These are phyloP conservation scores for Macrolepiota albuminosa DNA, from an alignment of 768 basidiomycete genomes.

Conservation along the genomic window DNA sequence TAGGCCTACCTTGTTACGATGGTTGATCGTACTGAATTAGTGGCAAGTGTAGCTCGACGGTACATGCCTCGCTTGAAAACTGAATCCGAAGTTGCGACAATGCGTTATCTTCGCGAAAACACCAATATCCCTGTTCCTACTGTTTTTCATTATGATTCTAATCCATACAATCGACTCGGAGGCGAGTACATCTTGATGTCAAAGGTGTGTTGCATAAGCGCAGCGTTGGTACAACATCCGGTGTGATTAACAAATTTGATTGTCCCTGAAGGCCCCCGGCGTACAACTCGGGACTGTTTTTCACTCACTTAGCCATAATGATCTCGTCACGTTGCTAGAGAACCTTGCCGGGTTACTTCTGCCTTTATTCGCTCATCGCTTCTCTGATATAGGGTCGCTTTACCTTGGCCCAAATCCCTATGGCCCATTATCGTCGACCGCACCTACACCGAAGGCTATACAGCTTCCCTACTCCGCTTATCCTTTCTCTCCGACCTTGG, in stretches of 20 bases:
- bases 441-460: constrained; percentile 40
- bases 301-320: constrained; percentile 61
- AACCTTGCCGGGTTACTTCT: constrained; percentile 67
- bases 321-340: constrained; percentile 59
- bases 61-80: constrained; percentile 88
- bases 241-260: constrained; percentile 7
- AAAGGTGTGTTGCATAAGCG: constrained; percentile 45
- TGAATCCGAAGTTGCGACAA: constrained; percentile 82
- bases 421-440: constrained; percentile 26
- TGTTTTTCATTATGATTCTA: constrained; percentile 75
- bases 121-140: constrained; percentile 71
- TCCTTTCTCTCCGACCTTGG: constrained; percentile 39
- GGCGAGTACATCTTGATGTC: constrained; percentile 88
- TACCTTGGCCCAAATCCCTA: constrained; percentile 48
- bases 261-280: constrained; percentile 55
- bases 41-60: constrained; percentile 77
- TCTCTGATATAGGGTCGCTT: constrained; percentile 71
- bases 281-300: constrained; percentile 68
- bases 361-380: constrained; percentile 74
- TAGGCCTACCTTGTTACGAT: constrained; percentile 79
- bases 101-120: constrained; percentile 70
- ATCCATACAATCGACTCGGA: constrained; percentile 80
- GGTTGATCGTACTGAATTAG: constrained; percentile 52
- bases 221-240: not conserved
- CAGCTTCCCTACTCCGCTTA: constrained; percentile 35